A percentile compares a stretch with the other conserved stretches of the same genome.
Evolutionary conservation across 371 early-diverging fungal species (phyloP).

Genomic region (Coemansia sp.): DNA sequence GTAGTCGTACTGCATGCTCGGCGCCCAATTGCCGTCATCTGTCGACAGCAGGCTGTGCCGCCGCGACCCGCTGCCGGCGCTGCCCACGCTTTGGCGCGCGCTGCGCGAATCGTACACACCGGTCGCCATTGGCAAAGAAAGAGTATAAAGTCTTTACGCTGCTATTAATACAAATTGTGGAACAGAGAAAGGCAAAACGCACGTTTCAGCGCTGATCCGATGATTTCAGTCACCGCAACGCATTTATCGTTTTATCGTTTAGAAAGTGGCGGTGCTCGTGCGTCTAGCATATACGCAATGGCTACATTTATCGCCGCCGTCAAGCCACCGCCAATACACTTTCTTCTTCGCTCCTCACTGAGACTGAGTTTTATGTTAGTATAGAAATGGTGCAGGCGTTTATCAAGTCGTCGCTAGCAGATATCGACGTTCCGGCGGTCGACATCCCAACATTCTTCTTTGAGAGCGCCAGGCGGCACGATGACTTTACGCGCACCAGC

Average conservation of each 20-base stretch:
- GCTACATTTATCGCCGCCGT: too few species aligned
- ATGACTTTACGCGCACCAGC: not conserved
- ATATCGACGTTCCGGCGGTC: slow-evolving; percentile 57
- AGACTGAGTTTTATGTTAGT: not conserved
- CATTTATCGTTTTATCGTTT: too few species aligned
- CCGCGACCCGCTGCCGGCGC: slow-evolving; percentile 34
- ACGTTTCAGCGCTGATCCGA: not conserved
- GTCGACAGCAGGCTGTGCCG: slow-evolving; percentile 41
- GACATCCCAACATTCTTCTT: slow-evolving; percentile 67
- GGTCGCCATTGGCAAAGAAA: slow-evolving; percentile 1
- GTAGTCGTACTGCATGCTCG: slow-evolving; percentile 8
- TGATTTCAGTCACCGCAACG: too few species aligned
- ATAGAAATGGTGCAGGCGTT: not conserved
- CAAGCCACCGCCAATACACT: too few species aligned
- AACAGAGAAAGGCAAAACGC: not conserved
- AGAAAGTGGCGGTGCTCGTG: too few species aligned
- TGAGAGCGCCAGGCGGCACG: not conserved
- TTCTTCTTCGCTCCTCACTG: not conserved
- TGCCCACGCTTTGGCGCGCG: slow-evolving; percentile 29
- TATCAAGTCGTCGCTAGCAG: slow-evolving; percentile 54
- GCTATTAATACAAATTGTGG: slow-evolving; percentile 1
- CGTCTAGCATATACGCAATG: too few species aligned
- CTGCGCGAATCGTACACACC: slow-evolving; percentile 10
- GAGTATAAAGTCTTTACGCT: not conserved
- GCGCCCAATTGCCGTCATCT: slow-evolving; percentile 6